Base-by-base conservation (phyloP, 2,329 filamentous ascomycete genomes). In the Venturiaceae sp. region DNA sequence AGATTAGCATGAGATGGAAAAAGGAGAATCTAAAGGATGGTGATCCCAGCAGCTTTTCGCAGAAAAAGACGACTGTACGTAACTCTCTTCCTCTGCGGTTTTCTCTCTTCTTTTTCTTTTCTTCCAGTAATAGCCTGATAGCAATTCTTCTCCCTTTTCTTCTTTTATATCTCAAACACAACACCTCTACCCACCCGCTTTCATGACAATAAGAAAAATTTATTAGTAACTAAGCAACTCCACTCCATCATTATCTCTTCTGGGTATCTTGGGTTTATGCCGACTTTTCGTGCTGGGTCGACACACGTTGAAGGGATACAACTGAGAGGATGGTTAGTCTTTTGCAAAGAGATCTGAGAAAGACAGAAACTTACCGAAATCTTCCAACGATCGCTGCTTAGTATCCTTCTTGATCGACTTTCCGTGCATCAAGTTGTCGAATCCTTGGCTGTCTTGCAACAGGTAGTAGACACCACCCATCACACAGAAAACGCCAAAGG, bases 401-500 rank as follows among this genome's bases (percentile, higher is more conserved):
- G 86, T 81, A 75, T 84, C 86, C 74, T 86, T 85, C 81, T 91
- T 90, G 64, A 84, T 83, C 62, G 85, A 87, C 79, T 92, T 92
- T 71, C 90, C 89, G 77, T 95, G 90, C 88, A 95, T 94, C 63
- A 95, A 80, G 78, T 94, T 92, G 76, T 95, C 88, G 73, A 95
- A 95, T 62, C 86, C 86, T 62, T 82, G 75, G 68, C 85, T 90
- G 72, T 87, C 87, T 73, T 92, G 86, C 69, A 95, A 83, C 68
- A 94, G 81, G 78, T 91, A 92, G 77, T 89, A 89, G 19, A 86
- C 74, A 71, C 83, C 84, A 68, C 85, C 88, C 82, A 92, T 84
- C 69, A 91, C 81, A 71, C 86, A 90, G 80, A 95, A 94, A 68
- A 95, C 80, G 71, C 90, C 91, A 71, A 95, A 90, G 16, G 90